phyloP scores from a whole-genome alignment of 1,284 basidiomycete species.

The Boletus semigastroideus region DNA sequence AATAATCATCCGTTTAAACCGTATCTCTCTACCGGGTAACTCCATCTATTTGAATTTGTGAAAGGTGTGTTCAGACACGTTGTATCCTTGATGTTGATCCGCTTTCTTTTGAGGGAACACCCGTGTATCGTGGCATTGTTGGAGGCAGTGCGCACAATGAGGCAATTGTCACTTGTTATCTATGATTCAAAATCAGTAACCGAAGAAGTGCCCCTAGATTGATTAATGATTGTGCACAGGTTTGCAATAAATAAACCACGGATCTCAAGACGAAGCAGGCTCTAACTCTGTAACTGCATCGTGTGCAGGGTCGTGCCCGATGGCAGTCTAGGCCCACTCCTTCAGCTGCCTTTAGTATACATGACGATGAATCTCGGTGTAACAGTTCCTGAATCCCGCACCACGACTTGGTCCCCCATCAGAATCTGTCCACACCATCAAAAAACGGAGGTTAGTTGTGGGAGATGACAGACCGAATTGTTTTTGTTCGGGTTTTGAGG shows the following conservation, averaged over 20 bases:
- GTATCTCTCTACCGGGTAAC: slow-evolving; percentile 22
- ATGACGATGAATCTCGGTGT: slow-evolving; percentile 36
- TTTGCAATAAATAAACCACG: slow-evolving; percentile 22
- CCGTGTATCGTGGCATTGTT: slow-evolving; percentile 21
- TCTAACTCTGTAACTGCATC: slow-evolving; percentile 26
- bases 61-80: slow-evolving; percentile 20
- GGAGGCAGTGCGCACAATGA: slow-evolving; percentile 31
- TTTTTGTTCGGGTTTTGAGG: slow-evolving; percentile 31
- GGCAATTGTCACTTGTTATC: slow-evolving; percentile 25
- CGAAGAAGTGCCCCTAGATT: slow-evolving; percentile 24
- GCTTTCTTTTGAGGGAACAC: slow-evolving; percentile 6
- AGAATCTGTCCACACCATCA: slow-evolving; percentile 33
- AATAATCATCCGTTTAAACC: slow-evolving; percentile 10
- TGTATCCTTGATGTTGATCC: slow-evolving; percentile 30
- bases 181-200: slow-evolving; percentile 7
- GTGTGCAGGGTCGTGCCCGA: slow-evolving; percentile 15
- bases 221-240: slow-evolving; percentile 20
- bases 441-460: slow-evolving; percentile 25
- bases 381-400: slow-evolving; percentile 34
- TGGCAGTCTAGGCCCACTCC: slow-evolving; percentile 17
- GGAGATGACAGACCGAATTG: slow-evolving; percentile 31
- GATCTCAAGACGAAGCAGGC: slow-evolving; percentile 21
- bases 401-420: slow-evolving; percentile 31
- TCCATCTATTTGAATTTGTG: slow-evolving; percentile 30
- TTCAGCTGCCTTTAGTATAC: slow-evolving; percentile 33